These are phyloP conservation scores for Wallacemonas rigidus DNA, from an alignment of 208 protist genomes.

Conservation along the genomic window DNA sequence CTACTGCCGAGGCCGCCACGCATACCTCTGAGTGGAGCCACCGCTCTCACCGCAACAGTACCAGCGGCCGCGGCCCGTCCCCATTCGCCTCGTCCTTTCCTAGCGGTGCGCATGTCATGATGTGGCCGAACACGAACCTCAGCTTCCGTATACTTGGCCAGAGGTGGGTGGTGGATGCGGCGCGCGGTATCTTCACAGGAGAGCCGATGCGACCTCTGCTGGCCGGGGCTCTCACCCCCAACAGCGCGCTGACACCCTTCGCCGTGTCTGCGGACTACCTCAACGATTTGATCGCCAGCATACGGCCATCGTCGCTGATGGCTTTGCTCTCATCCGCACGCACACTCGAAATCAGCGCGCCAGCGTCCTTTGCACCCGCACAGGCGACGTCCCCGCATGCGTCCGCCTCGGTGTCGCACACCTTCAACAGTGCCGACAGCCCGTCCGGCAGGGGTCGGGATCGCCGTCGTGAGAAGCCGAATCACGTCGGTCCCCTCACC, in stretches of 20 bases:
- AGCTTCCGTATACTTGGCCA: conserved; percentile 4
- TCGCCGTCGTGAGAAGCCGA: not conserved
- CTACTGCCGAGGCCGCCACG: no score
- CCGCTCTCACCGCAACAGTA: no score
- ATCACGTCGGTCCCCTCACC: not conserved
- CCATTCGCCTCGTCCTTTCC: no score
- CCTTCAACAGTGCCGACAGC: no score
- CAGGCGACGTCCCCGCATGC: no score
- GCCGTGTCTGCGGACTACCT: not conserved
- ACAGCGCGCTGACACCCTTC: not conserved
- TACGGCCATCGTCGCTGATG: not conserved
- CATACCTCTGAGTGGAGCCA: no score
- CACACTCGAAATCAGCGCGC: no score
- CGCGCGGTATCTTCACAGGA: not conserved
- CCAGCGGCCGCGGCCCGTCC: no score
- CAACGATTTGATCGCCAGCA: not conserved
- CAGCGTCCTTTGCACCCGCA: no score
- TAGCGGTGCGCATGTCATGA: no score
- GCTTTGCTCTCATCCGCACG: not conserved
- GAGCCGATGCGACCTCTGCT: conserved; percentile 1
- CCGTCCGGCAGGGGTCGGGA: no score
- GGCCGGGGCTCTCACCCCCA: not conserved
- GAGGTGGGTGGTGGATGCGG: conserved; percentile 5
- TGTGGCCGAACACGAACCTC: not conserved
- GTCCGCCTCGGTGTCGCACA: no score